Conservation (phyloP, 1,139 yeast species). For the Pichia sp. region DNA sequence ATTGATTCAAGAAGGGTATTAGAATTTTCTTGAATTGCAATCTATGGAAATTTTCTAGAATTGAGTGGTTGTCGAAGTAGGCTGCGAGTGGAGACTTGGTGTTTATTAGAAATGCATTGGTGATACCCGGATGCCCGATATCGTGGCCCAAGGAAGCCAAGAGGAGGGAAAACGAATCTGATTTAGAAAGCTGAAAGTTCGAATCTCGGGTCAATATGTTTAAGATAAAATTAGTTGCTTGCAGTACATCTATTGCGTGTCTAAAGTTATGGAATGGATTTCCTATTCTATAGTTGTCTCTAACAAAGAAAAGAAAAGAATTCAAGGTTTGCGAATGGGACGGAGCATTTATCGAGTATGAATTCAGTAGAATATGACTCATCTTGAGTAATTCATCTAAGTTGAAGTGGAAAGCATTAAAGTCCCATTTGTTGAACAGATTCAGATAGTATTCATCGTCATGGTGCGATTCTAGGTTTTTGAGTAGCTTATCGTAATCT, state of each 20-base stretch:
- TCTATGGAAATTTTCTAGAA: conserved; percentile 82
- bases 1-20: conserved; percentile 15
- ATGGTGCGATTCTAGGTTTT: background rate
- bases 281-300: conserved; percentile 76
- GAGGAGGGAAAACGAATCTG: conserved; percentile 42
- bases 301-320: conserved; percentile 52
- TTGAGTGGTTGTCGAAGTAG: conserved; percentile 60
- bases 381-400: conserved; percentile 65
- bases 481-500: background rate
- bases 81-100: conserved; percentile 63
- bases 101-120: conserved; percentile 65
- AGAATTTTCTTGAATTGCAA: conserved; percentile 58
- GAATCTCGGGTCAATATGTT: conserved; percentile 35
- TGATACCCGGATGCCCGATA: conserved; percentile 93
- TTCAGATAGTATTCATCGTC: conserved; percentile 25
- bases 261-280: conserved; percentile 93
- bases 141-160: conserved; percentile 93
- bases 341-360: conserved; percentile 26
- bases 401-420: conserved; percentile 65
- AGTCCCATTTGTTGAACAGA: conserved; percentile 42
- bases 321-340: conserved; percentile 7
- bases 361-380: conserved; percentile 51
- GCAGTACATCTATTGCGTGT: conserved; percentile 93
- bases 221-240: conserved; percentile 72
- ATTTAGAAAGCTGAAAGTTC: conserved; percentile 15